Conservation (phyloP, 1,284 basidiomycete genomes). For the Irpex lacteus region DNA sequence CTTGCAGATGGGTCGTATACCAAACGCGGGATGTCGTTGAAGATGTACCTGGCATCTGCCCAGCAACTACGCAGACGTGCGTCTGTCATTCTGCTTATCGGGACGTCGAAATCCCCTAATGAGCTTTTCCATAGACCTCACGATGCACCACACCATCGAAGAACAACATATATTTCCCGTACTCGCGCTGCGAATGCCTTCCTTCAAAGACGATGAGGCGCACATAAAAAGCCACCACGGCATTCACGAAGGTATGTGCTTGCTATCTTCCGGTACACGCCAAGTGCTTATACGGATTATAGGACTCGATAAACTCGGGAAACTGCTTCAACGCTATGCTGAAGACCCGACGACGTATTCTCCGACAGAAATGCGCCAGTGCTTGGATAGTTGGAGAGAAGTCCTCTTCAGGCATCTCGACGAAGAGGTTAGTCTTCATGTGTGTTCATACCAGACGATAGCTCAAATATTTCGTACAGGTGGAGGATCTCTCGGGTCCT, state of each 20-base stretch:
- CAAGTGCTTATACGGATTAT: neutral
- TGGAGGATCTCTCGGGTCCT: slow-evolving; percentile 54
- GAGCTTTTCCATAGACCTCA: slow-evolving; percentile 37
- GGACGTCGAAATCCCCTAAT: neutral
- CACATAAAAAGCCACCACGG: slow-evolving; percentile 60
- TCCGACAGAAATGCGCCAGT: slow-evolving; percentile 51
- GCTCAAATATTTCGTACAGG: slow-evolving; percentile 20
- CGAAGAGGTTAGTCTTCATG: slow-evolving; percentile 40
- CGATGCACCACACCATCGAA: slow-evolving; percentile 67
- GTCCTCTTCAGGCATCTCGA: slow-evolving; percentile 69
- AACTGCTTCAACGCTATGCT: slow-evolving; percentile 45
- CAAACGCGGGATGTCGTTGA: slow-evolving; percentile 26
- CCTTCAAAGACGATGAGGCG: slow-evolving; percentile 50
- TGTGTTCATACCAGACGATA: slow-evolving; percentile 29
- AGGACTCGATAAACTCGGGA: slow-evolving; percentile 55
- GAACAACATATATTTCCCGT: slow-evolving; percentile 64
- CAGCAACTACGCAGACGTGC: slow-evolving; percentile 22
- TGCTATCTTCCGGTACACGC: neutral
- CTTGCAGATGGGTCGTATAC: slow-evolving; percentile 30
- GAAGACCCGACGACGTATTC: slow-evolving; percentile 53
- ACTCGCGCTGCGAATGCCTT: slow-evolving; percentile 58
- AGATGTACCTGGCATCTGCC: slow-evolving; percentile 24
- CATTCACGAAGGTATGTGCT: slow-evolving; percentile 61
- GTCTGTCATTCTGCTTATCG: neutral
- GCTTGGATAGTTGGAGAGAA: slow-evolving; percentile 61